Conservation (phyloP, 2,329 filamentous ascomycete genomes). For the Boeremia exigua region DNA sequence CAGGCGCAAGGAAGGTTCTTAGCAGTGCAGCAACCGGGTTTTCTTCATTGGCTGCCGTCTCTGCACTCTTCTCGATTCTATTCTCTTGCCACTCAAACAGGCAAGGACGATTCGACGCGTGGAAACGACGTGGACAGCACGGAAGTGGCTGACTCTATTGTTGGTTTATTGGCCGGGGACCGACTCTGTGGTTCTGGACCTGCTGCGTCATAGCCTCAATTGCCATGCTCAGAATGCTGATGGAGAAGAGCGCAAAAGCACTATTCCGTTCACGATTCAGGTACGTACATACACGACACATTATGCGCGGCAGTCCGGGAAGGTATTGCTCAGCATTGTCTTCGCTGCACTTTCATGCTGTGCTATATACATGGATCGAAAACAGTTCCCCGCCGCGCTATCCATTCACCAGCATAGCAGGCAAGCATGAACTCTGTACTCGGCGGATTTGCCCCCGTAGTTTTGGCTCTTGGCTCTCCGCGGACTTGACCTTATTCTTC, state of each 20-base stretch:
- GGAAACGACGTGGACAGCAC: slow-evolving; percentile 8
- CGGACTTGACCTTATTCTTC: no score
- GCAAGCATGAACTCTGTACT: no score
- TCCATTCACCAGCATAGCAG: background rate
- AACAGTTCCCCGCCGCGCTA: slow-evolving; percentile 27
- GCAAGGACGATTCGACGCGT: slow-evolving; percentile 10
- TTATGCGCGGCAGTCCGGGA: slow-evolving; percentile 16
- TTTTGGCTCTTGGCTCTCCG: no score
- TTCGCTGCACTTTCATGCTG: slow-evolving; percentile 23
- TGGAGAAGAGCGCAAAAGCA: slow-evolving; percentile 36
- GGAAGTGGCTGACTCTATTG: slow-evolving; percentile 24
- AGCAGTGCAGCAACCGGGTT: slow-evolving; percentile 12
- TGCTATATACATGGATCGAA: slow-evolving; percentile 26
- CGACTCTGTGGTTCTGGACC: background rate
- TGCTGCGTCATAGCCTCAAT: slow-evolving; percentile 2
- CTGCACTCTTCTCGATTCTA: slow-evolving; percentile 4
- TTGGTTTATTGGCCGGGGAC: background rate
- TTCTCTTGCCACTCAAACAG: background rate
- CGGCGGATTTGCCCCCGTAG: no score
- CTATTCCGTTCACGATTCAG: slow-evolving; percentile 1
- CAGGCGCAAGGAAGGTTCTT: slow-evolving; percentile 18
- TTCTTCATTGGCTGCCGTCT: slow-evolving; percentile 1
- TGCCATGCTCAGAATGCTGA: background rate
- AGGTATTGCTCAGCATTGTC: slow-evolving; percentile 10
- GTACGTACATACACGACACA: background rate